phyloP scores from a whole-genome alignment of 441 rosid species.

The Hura crepitans region DNA sequence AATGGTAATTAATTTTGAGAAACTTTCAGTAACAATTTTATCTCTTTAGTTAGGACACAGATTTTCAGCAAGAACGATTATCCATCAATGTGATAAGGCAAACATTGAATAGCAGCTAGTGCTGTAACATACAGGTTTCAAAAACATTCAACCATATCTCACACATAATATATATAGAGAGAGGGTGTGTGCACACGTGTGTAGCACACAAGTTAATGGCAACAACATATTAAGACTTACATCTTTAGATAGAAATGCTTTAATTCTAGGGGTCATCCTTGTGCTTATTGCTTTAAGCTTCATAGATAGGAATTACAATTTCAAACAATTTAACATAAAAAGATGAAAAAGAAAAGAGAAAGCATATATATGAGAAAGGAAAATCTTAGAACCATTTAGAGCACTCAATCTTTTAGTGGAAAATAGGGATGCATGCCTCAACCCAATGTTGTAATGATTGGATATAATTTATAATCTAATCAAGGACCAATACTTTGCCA shows the following conservation, averaged over 20 bases:
- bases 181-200: neutral
- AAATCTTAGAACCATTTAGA: neutral
- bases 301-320: conserved; percentile 79
- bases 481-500: conserved; percentile 82
- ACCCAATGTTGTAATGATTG: conserved; percentile 80
- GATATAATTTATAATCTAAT: conserved; percentile 86
- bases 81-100: neutral
- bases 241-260: conserved; percentile 66
- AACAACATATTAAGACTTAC: conserved; percentile 31
- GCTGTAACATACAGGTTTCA: neutral
- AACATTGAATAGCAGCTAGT: conserved; percentile 2
- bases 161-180: neutral
- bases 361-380: too few relatives aligned
- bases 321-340: conserved; percentile 6
- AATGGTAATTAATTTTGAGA: neutral
- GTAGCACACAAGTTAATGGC: neutral
- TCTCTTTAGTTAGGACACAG: neutral
- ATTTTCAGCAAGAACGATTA: neutral
- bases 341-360: neutral
- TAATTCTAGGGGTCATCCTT: conserved; percentile 52
- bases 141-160: neutral
- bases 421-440: conserved; percentile 45
- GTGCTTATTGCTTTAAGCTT: conserved; percentile 72
- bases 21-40: neutral
- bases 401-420: neutral